A percentile compares a stretch with the other conserved stretches of the same genome.
phyloP scores from a whole-genome alignment of 2,329 filamentous ascomycete species.

The Myriangium duriaei region DNA sequence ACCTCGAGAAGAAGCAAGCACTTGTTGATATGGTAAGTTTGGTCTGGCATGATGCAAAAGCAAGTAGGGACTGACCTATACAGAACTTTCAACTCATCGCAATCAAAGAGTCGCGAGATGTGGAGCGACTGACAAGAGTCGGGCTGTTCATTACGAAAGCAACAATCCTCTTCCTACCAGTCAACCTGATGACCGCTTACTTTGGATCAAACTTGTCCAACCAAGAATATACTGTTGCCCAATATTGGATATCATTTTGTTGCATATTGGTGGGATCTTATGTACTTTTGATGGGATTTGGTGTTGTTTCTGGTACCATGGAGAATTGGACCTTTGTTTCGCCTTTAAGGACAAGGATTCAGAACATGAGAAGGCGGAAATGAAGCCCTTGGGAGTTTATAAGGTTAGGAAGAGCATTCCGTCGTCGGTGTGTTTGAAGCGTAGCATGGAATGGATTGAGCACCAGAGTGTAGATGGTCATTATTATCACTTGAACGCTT shows the following conservation, averaged over 20 bases:
- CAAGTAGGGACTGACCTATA: constrained; percentile 12
- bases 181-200: constrained; percentile 62
- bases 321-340: constrained; percentile 24
- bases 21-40: constrained; percentile 51
- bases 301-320: constrained; percentile 43
- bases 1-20: constrained; percentile 56
- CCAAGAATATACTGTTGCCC: constrained; percentile 46
- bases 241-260: constrained; percentile 58
- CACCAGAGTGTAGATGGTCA: not conserved
- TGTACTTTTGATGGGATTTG: constrained; percentile 45
- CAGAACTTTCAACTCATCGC: constrained; percentile 69
- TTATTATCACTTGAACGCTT: constrained; percentile 8
- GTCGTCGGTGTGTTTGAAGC: too few relatives aligned
- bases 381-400: too few relatives aligned
- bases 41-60: not conserved
- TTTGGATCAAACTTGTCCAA: constrained; percentile 55
- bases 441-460: not conserved
- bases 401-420: too few relatives aligned
- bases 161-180: constrained; percentile 62
- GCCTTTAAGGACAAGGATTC: not conserved
- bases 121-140: constrained; percentile 58
- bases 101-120: constrained; percentile 60
- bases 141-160: constrained; percentile 63
- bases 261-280: constrained; percentile 50
- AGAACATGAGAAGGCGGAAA: too few relatives aligned